These are phyloP conservation scores for Coelastrella sp. DNA, from an alignment of 139 green algal genomes.

Conservation along the genomic window DNA sequence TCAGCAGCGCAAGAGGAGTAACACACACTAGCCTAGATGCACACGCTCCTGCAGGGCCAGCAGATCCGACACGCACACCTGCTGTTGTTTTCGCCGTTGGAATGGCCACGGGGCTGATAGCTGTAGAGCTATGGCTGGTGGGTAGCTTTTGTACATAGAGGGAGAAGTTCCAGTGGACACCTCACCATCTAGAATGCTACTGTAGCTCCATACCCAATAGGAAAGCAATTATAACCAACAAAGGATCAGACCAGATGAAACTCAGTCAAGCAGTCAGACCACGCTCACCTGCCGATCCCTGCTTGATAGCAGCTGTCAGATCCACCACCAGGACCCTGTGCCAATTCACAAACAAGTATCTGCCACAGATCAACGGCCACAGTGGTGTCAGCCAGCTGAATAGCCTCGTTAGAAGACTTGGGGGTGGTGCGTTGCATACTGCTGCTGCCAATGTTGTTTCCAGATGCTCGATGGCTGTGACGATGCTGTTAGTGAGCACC, in stretches of 20 bases:
- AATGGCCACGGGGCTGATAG: too few relatives aligned
- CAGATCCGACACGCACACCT: too few relatives aligned
- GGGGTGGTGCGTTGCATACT: neutral
- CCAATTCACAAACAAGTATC: conserved; percentile 1
- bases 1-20: too few relatives aligned
- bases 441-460: conserved; percentile 35
- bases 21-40: too few relatives aligned
- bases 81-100: too few relatives aligned
- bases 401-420: neutral
- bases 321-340: neutral
- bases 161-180: too few relatives aligned
- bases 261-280: neutral
- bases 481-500: conserved; percentile 53
- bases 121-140: too few relatives aligned
- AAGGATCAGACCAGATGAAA: neutral
- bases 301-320: neutral
- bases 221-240: neutral
- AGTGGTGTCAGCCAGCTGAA: neutral
- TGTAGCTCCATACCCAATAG: too few relatives aligned
- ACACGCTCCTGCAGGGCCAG: too few relatives aligned
- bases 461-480: conserved; percentile 40
- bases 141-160: too few relatives aligned
- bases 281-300: conserved; percentile 8
- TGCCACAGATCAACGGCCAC: neutral
- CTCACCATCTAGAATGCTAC: too few relatives aligned